phyloP scores from a whole-genome alignment of 2,329 filamentous ascomycete species.

The Torrubiella hemipterigena region DNA sequence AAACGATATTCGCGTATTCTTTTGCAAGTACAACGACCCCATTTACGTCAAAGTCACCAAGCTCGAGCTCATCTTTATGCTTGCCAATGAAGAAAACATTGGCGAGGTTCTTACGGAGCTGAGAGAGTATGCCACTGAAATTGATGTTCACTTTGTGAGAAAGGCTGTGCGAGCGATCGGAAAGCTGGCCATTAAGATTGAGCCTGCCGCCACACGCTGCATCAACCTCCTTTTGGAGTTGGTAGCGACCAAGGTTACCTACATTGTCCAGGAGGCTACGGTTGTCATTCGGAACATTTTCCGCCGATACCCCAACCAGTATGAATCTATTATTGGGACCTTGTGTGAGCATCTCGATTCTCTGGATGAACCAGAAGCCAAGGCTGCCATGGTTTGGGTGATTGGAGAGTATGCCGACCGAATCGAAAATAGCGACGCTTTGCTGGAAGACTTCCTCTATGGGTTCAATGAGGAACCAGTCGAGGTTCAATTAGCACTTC shows the following conservation, averaged over 20 bases:
- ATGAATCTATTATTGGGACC: constrained; percentile 93
- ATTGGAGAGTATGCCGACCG: constrained; percentile 96
- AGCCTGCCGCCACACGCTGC: constrained; percentile 79
- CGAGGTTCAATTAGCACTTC: constrained; percentile 85
- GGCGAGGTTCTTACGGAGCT: constrained; percentile 88
- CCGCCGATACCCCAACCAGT: constrained; percentile 97
- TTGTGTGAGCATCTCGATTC: constrained; percentile 95
- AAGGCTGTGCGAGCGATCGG: constrained; percentile 96
- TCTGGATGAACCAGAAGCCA: constrained; percentile 92
- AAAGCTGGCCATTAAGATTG: constrained; percentile 97
- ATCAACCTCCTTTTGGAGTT: constrained; percentile 88
- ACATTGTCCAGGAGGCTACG: constrained; percentile 97
- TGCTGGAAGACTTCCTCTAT: constrained; percentile 90
- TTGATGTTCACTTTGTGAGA: constrained; percentile 96
- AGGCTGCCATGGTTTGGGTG: constrained; percentile 98
- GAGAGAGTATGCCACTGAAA: constrained; percentile 93
- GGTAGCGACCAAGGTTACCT: constrained; percentile 94
- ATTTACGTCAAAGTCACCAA: constrained; percentile 99
- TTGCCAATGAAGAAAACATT: constrained; percentile 91
- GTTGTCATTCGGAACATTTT: constrained; percentile 99
- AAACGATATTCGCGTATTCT: constrained; percentile 97
- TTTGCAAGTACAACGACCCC: constrained; percentile 99
- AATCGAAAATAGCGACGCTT: constrained; percentile 89
- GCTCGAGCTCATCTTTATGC: constrained; percentile 96
- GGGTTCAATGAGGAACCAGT: constrained; percentile 90